Conservation (phyloP, 805 yeast genomes). For the Cyberlindnera japonica region DNA sequence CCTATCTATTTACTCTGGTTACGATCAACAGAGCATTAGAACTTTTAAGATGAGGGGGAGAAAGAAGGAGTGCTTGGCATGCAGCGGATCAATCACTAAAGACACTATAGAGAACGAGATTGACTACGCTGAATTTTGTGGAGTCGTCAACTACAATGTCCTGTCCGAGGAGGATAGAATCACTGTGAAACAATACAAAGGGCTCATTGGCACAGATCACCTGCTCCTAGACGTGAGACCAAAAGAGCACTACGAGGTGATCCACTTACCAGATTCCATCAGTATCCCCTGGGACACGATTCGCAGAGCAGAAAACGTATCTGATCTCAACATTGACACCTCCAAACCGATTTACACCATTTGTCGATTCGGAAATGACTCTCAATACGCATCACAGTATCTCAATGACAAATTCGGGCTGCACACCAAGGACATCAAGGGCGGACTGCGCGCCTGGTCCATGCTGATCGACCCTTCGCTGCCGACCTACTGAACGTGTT, state of each 20-base stretch:
- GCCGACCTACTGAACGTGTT: constrained; percentile 70
- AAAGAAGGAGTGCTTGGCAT: constrained; percentile 56
- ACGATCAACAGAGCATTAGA: constrained; percentile 61
- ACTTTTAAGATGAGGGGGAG: constrained; percentile 76
- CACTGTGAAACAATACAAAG: constrained; percentile 35
- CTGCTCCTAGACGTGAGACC: constrained; percentile 78
- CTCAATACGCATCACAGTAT: constrained; percentile 66
- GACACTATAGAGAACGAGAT: constrained; percentile 41
- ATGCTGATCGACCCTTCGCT: constrained; percentile 51
- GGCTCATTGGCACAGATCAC: constrained; percentile 20
- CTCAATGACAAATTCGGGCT: constrained; percentile 50
- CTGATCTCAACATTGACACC: constrained; percentile 30
- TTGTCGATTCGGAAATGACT: constrained; percentile 90
- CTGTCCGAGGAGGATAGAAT: constrained; percentile 45
- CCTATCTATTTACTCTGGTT: constrained; percentile 64
- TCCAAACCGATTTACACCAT: constrained; percentile 51
- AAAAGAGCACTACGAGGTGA: constrained; percentile 65
- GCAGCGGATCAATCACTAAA: constrained; percentile 50
- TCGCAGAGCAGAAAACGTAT: constrained; percentile 29
- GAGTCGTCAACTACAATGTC: constrained; percentile 46
- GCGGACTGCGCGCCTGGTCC: constrained; percentile 76
- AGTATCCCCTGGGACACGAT: constrained; percentile 61
- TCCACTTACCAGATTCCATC: constrained; percentile 52
- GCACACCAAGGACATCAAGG: constrained; percentile 60
- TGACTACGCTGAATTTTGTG: constrained; percentile 77